Percentiles rank a stretch among this genome's conserved stretches.
phyloP scores from a whole-genome alignment of 495 filamentous ascomycete genomes.

The Hypomontagnella monticulosa region DNA sequence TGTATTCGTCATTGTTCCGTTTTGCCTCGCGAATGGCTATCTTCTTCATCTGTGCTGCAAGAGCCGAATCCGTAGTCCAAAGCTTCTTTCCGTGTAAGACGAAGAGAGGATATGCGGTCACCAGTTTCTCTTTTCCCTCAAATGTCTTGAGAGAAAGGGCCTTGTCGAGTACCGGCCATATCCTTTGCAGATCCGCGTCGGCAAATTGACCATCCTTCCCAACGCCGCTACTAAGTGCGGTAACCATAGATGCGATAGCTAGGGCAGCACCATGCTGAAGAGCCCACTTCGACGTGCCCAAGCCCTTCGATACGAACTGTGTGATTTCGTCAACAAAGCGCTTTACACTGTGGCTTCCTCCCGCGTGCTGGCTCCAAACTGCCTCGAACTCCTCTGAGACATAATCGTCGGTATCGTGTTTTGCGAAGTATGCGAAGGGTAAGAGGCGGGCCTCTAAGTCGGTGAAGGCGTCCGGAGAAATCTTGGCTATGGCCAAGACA shows the following conservation, averaged over 20 bases:
- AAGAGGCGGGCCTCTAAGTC: conserved; percentile 76
- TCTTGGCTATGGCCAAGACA: conserved; percentile 79
- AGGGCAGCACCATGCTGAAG: conserved; percentile 89
- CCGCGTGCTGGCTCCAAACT: conserved; percentile 90
- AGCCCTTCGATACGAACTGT: conserved; percentile 67
- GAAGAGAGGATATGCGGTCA: conserved; percentile 86
- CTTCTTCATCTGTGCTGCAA: conserved; percentile 58
- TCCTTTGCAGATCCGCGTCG: conserved; percentile 62
- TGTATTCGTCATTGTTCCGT: conserved; percentile 83
- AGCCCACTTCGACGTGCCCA: conserved; percentile 84
- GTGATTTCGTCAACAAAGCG: conserved; percentile 87
- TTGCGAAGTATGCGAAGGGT: conserved; percentile 87
- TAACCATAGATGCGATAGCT: conserved; percentile 77
- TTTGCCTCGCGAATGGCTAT: conserved; percentile 89
- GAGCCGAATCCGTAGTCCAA: conserved; percentile 62
- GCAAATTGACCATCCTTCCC: conserved; percentile 61
- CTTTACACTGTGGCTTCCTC: conserved; percentile 79
- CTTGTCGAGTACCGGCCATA: conserved; percentile 87
- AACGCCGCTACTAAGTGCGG: conserved; percentile 59
- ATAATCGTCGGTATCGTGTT: conserved; percentile 82
- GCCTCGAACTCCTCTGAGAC: conserved; percentile 79
- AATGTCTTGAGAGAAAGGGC: conserved; percentile 88
- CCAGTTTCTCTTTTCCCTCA: conserved; percentile 88
- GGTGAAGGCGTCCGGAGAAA: conserved; percentile 88
- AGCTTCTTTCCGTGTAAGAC: conserved; percentile 66